Percentiles rank a stretch among this genome's conserved stretches.
Conservation (phyloP, 306 rosid genomes). For the Clitoria ternatea region DNA sequence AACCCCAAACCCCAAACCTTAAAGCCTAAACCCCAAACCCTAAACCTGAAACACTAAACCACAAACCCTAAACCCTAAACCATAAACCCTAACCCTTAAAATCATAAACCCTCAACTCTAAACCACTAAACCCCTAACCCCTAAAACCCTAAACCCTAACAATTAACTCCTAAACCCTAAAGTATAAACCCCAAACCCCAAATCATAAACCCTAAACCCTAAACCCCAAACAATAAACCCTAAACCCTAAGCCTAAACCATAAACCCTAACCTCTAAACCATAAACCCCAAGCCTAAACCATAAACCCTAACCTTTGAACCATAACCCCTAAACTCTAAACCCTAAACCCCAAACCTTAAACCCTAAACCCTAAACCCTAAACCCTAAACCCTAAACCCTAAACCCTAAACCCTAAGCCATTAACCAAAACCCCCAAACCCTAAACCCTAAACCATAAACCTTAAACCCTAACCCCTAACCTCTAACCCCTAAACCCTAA, state of each 20-base stretch:
- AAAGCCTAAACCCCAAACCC: neutral
- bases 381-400: neutral
- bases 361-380: neutral
- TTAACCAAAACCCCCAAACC: neutral
- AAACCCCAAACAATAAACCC: neutral
- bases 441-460: neutral
- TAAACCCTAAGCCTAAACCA: neutral
- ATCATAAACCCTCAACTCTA: neutral
- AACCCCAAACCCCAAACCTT: neutral
- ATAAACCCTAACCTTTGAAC: neutral
- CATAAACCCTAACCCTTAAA: neutral
- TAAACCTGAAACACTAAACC: neutral
- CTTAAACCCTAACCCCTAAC: neutral
- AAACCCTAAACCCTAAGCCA: neutral
- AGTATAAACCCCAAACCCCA: neutral
- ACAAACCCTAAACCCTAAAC: neutral
- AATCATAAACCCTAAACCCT: neutral
- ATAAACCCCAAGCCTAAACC: neutral
- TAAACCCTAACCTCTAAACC: neutral
- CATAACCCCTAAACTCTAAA: neutral
- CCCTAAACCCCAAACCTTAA: neutral
- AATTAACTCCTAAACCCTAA: neutral
- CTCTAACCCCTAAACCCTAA: neutral
- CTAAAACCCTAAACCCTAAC: neutral
- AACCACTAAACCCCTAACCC: neutral